Evolutionary conservation across 1,139 yeast species (phyloP).

Genomic region (Geotrichum restrictum): DNA sequence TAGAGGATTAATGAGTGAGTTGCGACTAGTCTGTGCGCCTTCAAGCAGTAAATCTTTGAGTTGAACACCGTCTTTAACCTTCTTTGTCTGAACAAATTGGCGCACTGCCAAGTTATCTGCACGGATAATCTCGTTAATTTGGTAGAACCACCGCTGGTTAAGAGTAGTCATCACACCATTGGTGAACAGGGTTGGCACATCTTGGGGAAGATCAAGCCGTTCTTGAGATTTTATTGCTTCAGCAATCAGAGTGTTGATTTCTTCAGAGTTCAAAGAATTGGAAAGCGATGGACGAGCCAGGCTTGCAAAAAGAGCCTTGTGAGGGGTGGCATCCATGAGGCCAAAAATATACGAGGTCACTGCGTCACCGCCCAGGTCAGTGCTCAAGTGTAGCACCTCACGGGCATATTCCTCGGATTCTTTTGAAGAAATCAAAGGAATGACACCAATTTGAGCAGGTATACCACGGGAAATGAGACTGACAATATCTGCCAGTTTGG

Average conservation of each 20-base stretch:
- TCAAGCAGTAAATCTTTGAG: slow-evolving; percentile 19
- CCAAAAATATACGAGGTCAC: slow-evolving; percentile 33
- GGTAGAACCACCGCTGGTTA: slow-evolving; percentile 44
- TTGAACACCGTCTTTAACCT: slow-evolving; percentile 13
- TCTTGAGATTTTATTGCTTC: slow-evolving; percentile 36
- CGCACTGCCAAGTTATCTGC: slow-evolving; percentile 33
- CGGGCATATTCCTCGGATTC: slow-evolving; percentile 33
- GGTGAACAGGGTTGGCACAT: slow-evolving; percentile 53
- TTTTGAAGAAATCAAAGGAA: slow-evolving; percentile 50
- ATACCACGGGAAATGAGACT: slow-evolving; percentile 46
- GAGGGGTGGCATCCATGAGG: slow-evolving; percentile 25
- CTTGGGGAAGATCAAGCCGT: slow-evolving; percentile 39
- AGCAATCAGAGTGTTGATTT: slow-evolving; percentile 26
- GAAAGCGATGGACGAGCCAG: slow-evolving; percentile 22
- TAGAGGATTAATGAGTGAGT: slow-evolving; percentile 40
- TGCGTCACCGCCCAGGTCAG: slow-evolving; percentile 28
- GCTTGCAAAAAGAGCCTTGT: slow-evolving; percentile 24
- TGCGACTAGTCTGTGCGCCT: slow-evolving; percentile 31
- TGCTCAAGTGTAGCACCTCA: slow-evolving; percentile 41
- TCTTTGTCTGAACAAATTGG: slow-evolving; percentile 26
- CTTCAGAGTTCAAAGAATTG: slow-evolving; percentile 19
- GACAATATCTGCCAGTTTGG: slow-evolving; percentile 11
- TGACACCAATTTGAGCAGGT: slow-evolving; percentile 76
- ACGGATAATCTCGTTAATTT: slow-evolving; percentile 36
- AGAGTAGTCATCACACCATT: slow-evolving; percentile 63